A percentile compares a stretch with the other conserved stretches of the same genome.
Conservation (phyloP, 2,329 filamentous ascomycete species). For the Furcasterigmium furcatum region DNA sequence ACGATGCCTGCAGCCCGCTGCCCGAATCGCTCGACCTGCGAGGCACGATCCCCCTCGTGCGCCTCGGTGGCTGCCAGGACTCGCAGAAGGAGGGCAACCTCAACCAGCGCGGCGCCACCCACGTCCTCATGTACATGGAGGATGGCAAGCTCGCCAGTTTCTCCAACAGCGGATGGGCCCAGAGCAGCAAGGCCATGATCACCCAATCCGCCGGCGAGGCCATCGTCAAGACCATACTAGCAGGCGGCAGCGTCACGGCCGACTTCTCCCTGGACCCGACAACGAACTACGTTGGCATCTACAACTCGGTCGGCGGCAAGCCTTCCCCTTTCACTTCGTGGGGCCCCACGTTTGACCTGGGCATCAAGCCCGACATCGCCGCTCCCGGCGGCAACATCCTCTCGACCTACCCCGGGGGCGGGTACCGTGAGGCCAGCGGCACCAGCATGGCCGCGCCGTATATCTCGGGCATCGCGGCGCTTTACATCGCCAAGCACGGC, state of each 20-base stretch:
- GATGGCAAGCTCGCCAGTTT: slow-evolving; percentile 21
- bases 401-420: slow-evolving; percentile 30
- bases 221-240: slow-evolving; percentile 11
- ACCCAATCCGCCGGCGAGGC: slow-evolving; percentile 7
- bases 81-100: slow-evolving; percentile 49
- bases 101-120: slow-evolving; percentile 50
- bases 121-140: slow-evolving; percentile 61
- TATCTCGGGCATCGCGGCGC: not conserved
- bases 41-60: slow-evolving; percentile 34
- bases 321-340: slow-evolving; percentile 34
- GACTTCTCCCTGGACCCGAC: slow-evolving; percentile 13
- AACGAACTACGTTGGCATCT: slow-evolving; percentile 13
- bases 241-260: slow-evolving; percentile 11
- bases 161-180: slow-evolving; percentile 7
- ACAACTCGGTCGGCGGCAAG: slow-evolving; percentile 18
- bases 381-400: slow-evolving; percentile 35
- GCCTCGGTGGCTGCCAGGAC: slow-evolving; percentile 47
- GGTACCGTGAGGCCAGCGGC: slow-evolving; percentile 17
- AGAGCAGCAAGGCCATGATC: not conserved
- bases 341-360: slow-evolving; percentile 38
- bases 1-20: slow-evolving; percentile 21
- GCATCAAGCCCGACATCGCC: slow-evolving; percentile 38
- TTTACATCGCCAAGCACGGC: slow-evolving; percentile 1
- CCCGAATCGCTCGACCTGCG: slow-evolving; percentile 32
- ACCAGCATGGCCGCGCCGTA: not conserved